Evolutionary conservation across 108 stramenopile species (phyloP), one percentile per base, ranked within the genome.

Genomic region (Fragilariopsis cylindrus): DNA sequence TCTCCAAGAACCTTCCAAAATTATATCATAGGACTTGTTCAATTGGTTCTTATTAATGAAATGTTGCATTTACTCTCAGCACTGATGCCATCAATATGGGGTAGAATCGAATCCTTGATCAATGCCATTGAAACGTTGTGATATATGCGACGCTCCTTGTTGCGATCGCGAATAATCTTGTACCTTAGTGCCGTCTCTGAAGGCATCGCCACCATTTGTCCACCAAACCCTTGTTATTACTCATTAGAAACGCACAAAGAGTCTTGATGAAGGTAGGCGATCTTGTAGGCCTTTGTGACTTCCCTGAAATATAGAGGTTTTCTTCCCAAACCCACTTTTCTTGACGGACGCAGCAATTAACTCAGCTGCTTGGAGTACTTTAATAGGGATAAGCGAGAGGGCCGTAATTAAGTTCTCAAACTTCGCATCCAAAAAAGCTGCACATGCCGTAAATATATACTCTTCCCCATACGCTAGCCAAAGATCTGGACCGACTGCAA

Each of bases 381-480:
- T 89, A 18, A 90, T 40, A 12, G 93, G 93, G 16, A 88, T 81
- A 41, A 94, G 67, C 9, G 86, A 83, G 5, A 94, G 70, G 7
- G 85, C 85, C 15, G 87, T 69, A 48, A 90, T 82, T 7, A 94
- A 48, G 9, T 72, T 73, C 55, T 87, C 80, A 40, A 92, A 72
- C 53, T 90, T 77, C 7, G 84, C 65, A 12, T 84, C 80, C 54
- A 95, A 70, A 57, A 92, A 84, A 21, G 82, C 91, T 44, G 87
- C 88, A 69, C 87, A 73, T 21, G 91, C 90, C 65, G 88, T 85
- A 77, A 90, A 95, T 0, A 90, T 80, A 74, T 95, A 92, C 52
- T 91, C 90, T 48, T 83, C 79, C 5, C 91, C 93, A 70, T 90
- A 88, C 65, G 80, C 85, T 11, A 95, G 80, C 93, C 93, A 95